phyloP scores from a whole-genome alignment of 768 basidiomycete genomes.

The Lentinula lateritia region DNA sequence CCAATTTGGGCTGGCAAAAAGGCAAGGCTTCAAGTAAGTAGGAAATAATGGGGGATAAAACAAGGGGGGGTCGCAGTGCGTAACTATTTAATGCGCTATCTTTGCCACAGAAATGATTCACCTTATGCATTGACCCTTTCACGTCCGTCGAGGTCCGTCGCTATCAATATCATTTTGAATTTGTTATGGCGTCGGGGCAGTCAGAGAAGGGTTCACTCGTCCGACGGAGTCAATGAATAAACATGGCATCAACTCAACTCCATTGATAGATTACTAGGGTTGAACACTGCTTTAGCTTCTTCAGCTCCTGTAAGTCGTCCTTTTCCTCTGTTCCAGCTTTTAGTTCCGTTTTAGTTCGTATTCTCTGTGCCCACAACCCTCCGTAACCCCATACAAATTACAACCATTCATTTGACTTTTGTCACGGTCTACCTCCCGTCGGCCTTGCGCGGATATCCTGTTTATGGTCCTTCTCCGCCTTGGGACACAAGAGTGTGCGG shows the following conservation, averaged over 20 bases:
- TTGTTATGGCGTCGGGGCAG: background rate
- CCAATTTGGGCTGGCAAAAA: background rate
- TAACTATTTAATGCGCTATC: background rate
- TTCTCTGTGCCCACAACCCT: no score
- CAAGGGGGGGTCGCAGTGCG: background rate
- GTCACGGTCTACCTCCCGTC: no score
- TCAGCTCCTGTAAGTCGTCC: no score
- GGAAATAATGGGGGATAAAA: background rate
- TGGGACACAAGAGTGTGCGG: no score
- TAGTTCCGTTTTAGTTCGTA: no score
- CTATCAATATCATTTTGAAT: background rate
- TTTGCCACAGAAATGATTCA: background rate
- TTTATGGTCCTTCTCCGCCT: no score
- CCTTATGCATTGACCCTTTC: background rate
- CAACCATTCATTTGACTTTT: no score
- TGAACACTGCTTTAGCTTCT: no score
- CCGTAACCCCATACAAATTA: no score
- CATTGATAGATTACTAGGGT: no score
- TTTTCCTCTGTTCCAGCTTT: no score
- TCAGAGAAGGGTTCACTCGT: background rate
- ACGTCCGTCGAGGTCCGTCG: background rate
- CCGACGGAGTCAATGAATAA: background rate
- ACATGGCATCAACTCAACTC: background rate
- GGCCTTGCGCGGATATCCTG: no score
- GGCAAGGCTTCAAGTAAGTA: background rate